A percentile compares a stretch with the other conserved stretches of the same genome.
Evolutionary conservation across 2,329 filamentous ascomycete species (phyloP).

Genomic region (Fusarium chlamydosporum): DNA sequence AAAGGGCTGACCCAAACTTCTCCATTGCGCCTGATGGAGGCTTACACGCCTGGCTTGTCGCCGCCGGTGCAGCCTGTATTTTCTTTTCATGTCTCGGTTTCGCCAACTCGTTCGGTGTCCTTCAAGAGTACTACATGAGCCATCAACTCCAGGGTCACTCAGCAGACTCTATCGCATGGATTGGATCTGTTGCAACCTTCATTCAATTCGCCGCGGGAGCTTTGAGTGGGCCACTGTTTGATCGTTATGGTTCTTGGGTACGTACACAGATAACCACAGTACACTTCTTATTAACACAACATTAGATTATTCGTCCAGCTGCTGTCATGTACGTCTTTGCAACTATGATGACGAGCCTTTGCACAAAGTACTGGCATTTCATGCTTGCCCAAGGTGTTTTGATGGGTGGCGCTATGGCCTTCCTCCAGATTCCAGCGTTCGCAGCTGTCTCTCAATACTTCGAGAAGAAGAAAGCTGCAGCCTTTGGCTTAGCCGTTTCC

Average conservation of each 20-base stretch:
- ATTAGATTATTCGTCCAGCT: conserved; percentile 31
- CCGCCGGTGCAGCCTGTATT: conserved; percentile 53
- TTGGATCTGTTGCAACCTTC: conserved; percentile 57
- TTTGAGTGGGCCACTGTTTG: conserved; percentile 40
- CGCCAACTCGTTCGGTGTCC: conserved; percentile 61
- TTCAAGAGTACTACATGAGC: conserved; percentile 60
- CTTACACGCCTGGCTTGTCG: conserved; percentile 59
- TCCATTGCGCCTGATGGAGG: conserved; percentile 52
- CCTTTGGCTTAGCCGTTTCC: conserved; percentile 62
- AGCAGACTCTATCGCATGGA: conserved; percentile 59
- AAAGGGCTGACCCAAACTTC: rapidly evolving
- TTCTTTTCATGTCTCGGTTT: conserved; percentile 60
- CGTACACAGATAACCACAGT: rapidly evolving
- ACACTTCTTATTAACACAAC: rapidly evolving
- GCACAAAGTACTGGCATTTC: conserved; percentile 65
- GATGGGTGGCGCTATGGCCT: conserved; percentile 57
- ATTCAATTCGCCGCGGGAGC: conserved; percentile 54
- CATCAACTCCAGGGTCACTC: conserved; percentile 54
- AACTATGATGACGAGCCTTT: conserved; percentile 49
- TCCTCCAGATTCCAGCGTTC: conserved; percentile 62
- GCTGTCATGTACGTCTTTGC: conserved; percentile 35
- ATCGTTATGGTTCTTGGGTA: conserved; percentile 43
- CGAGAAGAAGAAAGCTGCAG: conserved; percentile 61
- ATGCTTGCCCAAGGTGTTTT: conserved; percentile 66
- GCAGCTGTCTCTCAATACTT: conserved; percentile 64